Base-by-base conservation (phyloP, 2,329 filamentous ascomycete genomes). In the Rhynchosporium secalis region DNA sequence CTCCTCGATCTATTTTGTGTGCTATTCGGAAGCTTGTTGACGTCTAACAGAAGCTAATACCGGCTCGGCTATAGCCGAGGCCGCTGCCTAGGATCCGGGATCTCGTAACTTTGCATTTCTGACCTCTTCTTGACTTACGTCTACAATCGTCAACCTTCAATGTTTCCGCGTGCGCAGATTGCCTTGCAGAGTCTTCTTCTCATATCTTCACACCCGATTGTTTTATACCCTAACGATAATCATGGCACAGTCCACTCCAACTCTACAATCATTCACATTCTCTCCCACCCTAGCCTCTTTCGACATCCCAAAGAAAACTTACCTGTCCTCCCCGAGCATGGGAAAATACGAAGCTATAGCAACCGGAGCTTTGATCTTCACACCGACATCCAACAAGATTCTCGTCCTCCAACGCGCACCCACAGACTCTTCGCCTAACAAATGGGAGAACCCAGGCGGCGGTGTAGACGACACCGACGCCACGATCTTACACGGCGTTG, bases 401-500 rank as follows among this genome's bases (percentile, higher is more conserved):
- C 63, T 65, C 4, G 31, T 65, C 12, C 9, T 66, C 13, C 63
- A 58, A 52, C 65, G 65, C 31, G 47, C 63, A 12, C 12, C 56
- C 12, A 55, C 52, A 8, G 61, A 67, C 41, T 48, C 41, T 48
- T 33, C 43, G 31, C 79, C 80, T 3, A 70, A 76, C 61, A 71
- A 66, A 4, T 83, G 81, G 81, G 81, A 83, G 62, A 65, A 76
- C 0, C 80, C 81, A 1, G 81, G 81, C 28, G 81, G 81, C 20
- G 77, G 73, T 0, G 76, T 77, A 47, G 81, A 83, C 58, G 58
- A 69, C 0, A 70, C 72, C 1, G 80, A 82, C 64, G 51, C 62
- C 6, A 78, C 69, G 15, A 74, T 83, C 4, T 72, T 83, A 3
- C 68, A 75, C 56, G 77, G 75, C n/a, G 77, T 76, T 20, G 78